Base-by-base conservation (phyloP, 306 rosid species). In the Fagus sylvatica region DNA sequence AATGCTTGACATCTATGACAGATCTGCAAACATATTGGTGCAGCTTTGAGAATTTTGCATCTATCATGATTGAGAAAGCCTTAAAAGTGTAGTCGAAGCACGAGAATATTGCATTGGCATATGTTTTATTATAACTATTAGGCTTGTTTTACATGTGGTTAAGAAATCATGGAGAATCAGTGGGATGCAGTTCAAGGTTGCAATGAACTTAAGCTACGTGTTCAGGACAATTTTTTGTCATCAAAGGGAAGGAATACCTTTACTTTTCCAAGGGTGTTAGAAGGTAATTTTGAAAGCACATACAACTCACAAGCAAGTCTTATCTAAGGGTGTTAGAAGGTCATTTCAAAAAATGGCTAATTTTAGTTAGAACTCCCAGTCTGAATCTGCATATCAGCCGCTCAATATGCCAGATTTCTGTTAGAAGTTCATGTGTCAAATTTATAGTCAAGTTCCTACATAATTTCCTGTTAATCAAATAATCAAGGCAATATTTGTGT, bases 1-100 rank as follows among this genome's bases (percentile, higher is more conserved):
- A 77, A 76, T 83, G 84, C 75, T 89, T 84, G 32, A 89, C 87
- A 42, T 92, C 97, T 86, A 76, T 71, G 76, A 92, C 79, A 77
- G 93, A 90, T 83, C 97, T 90, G 87, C 82, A 51, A 43, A 73
- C 55, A 69, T 51, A 60, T 77, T 78, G n/a, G 74, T 69, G 74
- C n/a, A 53, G 28, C 69, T 28, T 74, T 80, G 30, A 80, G 37
- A 77, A 61, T 55, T 40, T 69, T 56, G 22, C 40, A 28, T 34
- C 74, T 56, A 56, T 76, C 13, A n/a, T 62, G 76, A 59, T 53
- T 46, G 42, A 81, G 43, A 69, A 28, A 17, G 76, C 48, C 46
- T 54, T 49, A 30, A 32, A 60, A 60, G 75, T 48, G 33, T 33
- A 72, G 72, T 75, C 42, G 41, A 71, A 68, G 57, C 59, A 78